Conservation (phyloP, 1,284 basidiomycete species). For the Cystobasidium pallidum region DNA sequence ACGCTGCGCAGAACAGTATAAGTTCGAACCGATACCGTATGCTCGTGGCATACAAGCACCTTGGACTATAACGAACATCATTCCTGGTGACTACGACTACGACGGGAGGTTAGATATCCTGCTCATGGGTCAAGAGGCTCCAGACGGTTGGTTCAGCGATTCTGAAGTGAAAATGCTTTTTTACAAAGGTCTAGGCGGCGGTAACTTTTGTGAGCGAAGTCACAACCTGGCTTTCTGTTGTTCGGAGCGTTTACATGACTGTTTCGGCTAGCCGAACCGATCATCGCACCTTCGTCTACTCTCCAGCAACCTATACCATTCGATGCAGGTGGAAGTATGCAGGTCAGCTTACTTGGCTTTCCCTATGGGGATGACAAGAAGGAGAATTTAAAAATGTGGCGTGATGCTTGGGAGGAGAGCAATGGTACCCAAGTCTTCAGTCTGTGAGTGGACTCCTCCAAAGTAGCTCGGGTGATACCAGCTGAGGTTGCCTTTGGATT, state of each 20-base stretch:
- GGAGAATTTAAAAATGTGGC: conserved; percentile 67
- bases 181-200: conserved; percentile 67
- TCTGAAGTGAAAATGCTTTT: conserved; percentile 66
- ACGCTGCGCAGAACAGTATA: conserved; percentile 63
- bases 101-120: conserved; percentile 88
- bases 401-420: conserved; percentile 65
- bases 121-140: conserved; percentile 67
- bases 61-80: conserved; percentile 65
- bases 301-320: conserved; percentile 79
- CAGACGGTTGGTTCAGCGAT: conserved; percentile 59
- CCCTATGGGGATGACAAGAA: conserved; percentile 58
- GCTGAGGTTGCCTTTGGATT: background rate
- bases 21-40: conserved; percentile 63
- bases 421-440: conserved; percentile 57
- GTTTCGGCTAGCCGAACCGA: conserved; percentile 16
- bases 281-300: conserved; percentile 66
- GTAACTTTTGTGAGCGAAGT: conserved; percentile 66
- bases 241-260: background rate
- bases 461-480: background rate
- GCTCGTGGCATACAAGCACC: conserved; percentile 51
- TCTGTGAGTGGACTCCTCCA: background rate
- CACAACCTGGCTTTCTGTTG: background rate
- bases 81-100: conserved; percentile 90
- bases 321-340: conserved; percentile 84
- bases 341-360: conserved; percentile 81